phyloP scores from a whole-genome alignment of 192 early-diverging fungal species.

The Ambispora gerdemannii region DNA sequence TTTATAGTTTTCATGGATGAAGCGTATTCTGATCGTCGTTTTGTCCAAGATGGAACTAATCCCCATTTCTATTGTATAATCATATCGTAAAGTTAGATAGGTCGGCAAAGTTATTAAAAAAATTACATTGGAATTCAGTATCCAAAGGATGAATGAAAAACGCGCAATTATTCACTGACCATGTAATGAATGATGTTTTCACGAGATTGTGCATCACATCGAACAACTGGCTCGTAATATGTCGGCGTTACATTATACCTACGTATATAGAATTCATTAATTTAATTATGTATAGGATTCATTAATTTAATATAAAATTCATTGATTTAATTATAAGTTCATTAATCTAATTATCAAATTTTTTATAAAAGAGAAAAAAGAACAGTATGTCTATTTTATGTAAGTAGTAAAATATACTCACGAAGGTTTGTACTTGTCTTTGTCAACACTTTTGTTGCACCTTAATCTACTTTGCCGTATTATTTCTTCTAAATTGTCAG shows the following conservation, averaged over 20 bases:
- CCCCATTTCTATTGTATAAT: conserved; percentile 46
- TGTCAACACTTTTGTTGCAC: too few relatives aligned
- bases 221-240: conserved; percentile 43
- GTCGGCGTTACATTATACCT: conserved; percentile 53
- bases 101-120: too few relatives aligned
- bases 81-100: too few relatives aligned
- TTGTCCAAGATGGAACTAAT: conserved; percentile 47
- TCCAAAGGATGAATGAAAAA: neutral
- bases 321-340: too few relatives aligned
- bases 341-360: too few relatives aligned
- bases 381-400: too few relatives aligned
- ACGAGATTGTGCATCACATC: conserved; percentile 26
- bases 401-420: too few relatives aligned
- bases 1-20: conserved; percentile 46
- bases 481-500: too few relatives aligned
- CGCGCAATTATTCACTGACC: conserved; percentile 32
- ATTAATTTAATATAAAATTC: too few relatives aligned
- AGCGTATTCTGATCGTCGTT: conserved; percentile 39
- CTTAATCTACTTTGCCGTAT: too few relatives aligned
- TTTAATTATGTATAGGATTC: neutral
- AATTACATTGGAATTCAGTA: neutral
- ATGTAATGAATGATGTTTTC: conserved; percentile 43
- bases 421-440: too few relatives aligned
- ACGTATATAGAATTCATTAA: neutral
- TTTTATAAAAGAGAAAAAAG: too few relatives aligned